phyloP scores from a whole-genome alignment of 768 basidiomycete genomes.

The Piloderma croceum region DNA sequence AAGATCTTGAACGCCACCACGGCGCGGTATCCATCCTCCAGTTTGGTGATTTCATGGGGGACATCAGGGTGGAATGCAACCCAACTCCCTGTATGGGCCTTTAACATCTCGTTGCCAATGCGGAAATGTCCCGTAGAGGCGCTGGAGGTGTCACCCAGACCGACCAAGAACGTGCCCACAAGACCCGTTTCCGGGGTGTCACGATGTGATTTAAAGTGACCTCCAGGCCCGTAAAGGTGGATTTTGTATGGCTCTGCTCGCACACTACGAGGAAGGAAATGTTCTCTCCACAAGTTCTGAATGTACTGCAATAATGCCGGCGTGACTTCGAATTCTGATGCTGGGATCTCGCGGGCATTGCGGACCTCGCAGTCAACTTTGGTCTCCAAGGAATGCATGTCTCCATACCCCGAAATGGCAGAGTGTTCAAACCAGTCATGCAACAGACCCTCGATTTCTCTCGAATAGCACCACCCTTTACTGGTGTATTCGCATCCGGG shows the following conservation, averaged over 20 bases:
- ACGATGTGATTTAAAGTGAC: slow-evolving; percentile 23
- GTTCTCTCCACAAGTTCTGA: slow-evolving; percentile 11
- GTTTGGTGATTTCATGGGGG: slow-evolving; percentile 14
- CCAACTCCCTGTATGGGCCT: slow-evolving; percentile 14
- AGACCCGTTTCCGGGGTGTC: slow-evolving; percentile 24
- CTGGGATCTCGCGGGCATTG: slow-evolving; percentile 20
- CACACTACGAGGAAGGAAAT: slow-evolving; percentile 19
- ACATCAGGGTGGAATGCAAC: slow-evolving; percentile 29
- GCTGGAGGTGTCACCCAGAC: slow-evolving; percentile 20
- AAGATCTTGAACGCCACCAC: slow-evolving; percentile 29
- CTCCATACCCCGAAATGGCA: slow-evolving; percentile 20
- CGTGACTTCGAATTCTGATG: slow-evolving; percentile 16
- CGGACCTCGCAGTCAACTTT: slow-evolving; percentile 18
- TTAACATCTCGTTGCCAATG: background rate
- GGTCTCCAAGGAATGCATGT: slow-evolving; percentile 17
- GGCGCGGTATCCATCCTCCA: slow-evolving; percentile 20
- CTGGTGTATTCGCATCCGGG: too few species aligned
- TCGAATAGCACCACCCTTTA: too few species aligned
- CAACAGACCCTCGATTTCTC: too few species aligned
- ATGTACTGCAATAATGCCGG: slow-evolving; percentile 10
- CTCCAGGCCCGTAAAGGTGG: slow-evolving; percentile 25
- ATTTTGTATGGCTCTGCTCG: slow-evolving; percentile 28
- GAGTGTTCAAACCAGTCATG: slow-evolving; percentile 14
- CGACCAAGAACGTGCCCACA: slow-evolving; percentile 29
- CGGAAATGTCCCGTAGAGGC: slow-evolving; percentile 2